Base-by-base conservation (phyloP, 345 rosid species). In the Hibiscus mutabilis region DNA sequence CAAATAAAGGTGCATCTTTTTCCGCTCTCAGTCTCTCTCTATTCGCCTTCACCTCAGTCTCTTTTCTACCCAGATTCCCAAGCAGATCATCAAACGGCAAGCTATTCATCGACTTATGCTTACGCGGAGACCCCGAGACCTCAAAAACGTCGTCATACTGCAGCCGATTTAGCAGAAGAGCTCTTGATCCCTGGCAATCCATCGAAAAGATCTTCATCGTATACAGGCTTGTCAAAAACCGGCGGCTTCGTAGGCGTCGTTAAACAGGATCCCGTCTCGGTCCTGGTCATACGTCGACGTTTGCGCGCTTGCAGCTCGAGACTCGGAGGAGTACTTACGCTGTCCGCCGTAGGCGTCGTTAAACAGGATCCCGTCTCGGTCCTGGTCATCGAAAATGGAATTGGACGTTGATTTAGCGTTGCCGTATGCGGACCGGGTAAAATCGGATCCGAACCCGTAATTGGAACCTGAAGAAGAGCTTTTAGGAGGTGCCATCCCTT, bases 151-250 rank as follows among this genome's bases (percentile, higher is more conserved):
- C 57, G 2, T 88, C 87, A 22, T 78, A 80, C 56, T 77, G 71
- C 79, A 2, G 82, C 51, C 18, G 88, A 72, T 5, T 81, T 15
- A 15, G 78, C 64, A 35, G 88, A 76, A 2, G 88, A 77, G 68
- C 72, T 79, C 78, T 80, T 84, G 29, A 90, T 58, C 76, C 90
- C 91, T 11, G 93, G 88, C 77, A 90, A 73, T 16, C 90, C 84
- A 29, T 85, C 85, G 51, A 83, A 90, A 9, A 86, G 79, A 75
- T 90, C 93, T 11, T 89, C 95, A 31, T 89, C 93, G 42, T 87
- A 89, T 3, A 89, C 85, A 13, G 95, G 95, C 80, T 83, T 84
- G 68, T 89, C 95, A 55, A 65, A 89, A 0, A 86, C 85, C 58
- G 96, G 91, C 75, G 82, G 69, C 35, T 75, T 49, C 27, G 74